phyloP scores from a whole-genome alignment of 768 basidiomycete genomes.

The Lepiota subincarnata region DNA sequence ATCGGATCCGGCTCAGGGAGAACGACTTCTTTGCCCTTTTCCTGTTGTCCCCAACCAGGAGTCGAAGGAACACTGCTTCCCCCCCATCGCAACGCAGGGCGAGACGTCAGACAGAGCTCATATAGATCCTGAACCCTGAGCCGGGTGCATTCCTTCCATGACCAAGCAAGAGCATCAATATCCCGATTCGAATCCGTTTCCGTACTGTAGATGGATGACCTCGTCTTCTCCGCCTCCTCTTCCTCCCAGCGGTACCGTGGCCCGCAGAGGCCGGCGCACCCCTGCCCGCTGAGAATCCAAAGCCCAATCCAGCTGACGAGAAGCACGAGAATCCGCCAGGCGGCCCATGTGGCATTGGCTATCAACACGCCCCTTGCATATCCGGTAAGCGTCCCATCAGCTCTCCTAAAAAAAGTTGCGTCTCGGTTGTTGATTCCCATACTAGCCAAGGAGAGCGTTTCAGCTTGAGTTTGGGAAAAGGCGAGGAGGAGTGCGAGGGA shows the following conservation, averaged over 20 bases:
- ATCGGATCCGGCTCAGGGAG: conserved; percentile 11
- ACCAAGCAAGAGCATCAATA: conserved; percentile 64
- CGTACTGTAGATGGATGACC: conserved; percentile 9
- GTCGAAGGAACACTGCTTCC: conserved; percentile 11
- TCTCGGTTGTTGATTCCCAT: conserved; percentile 44
- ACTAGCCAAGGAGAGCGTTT: conserved; percentile 41
- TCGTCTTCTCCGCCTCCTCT: conserved; percentile 34
- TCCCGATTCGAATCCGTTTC: conserved; percentile 19
- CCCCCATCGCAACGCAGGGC: conserved; percentile 17
- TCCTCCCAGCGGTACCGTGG: conserved; percentile 85
- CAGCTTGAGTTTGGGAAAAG: conserved; percentile 42
- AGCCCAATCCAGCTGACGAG: conserved; percentile 72
- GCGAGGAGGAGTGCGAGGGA: conserved; percentile 64
- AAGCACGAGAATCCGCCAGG: conserved; percentile 68
- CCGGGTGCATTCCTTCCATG: conserved; percentile 71
- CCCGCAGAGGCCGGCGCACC: conserved; percentile 79
- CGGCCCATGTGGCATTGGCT: conserved; percentile 79
- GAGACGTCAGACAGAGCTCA: conserved; percentile 63
- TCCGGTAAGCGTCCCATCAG: conserved; percentile 61
- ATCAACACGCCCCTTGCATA: conserved; percentile 80
- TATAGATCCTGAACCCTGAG: conserved; percentile 73
- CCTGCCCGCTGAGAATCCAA: conserved; percentile 74
- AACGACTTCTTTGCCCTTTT: conserved; percentile 22
- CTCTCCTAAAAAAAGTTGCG: conserved; percentile 64
- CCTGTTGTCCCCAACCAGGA: conserved; percentile 15